Evolutionary conservation across 2,329 filamentous ascomycete genomes (phyloP).

Genomic region (Pseudogymnoascus sp.): DNA sequence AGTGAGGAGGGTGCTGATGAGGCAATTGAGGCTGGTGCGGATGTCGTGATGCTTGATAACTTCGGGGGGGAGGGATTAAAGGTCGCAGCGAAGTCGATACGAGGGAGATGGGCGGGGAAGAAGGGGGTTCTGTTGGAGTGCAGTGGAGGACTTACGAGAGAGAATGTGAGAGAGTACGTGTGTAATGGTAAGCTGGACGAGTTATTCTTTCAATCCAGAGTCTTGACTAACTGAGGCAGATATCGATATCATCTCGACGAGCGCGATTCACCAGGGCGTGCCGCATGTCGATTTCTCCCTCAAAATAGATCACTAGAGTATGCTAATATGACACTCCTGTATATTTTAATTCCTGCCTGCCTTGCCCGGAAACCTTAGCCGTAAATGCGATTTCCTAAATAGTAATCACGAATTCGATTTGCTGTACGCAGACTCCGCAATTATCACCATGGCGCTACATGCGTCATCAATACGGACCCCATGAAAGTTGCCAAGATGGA

Average conservation of each 20-base stretch:
- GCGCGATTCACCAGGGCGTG: slow-evolving; percentile 92
- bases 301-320: slow-evolving; percentile 57
- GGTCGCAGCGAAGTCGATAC: slow-evolving; percentile 64
- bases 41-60: slow-evolving; percentile 97
- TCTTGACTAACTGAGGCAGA: slow-evolving; percentile 40
- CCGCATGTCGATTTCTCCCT: slow-evolving; percentile 92
- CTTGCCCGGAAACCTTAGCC: not conserved
- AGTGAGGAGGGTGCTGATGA: slow-evolving; percentile 81
- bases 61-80: slow-evolving; percentile 75
- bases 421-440: not conserved
- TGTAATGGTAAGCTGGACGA: slow-evolving; percentile 50
- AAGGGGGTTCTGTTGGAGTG: slow-evolving; percentile 78
- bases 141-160: slow-evolving; percentile 77
- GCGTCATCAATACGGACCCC: not conserved
- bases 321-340: not conserved
- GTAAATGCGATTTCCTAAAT: not conserved
- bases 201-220: slow-evolving; percentile 16
- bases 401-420: not conserved
- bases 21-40: slow-evolving; percentile 81
- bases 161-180: slow-evolving; percentile 78
- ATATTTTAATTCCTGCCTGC: not conserved
- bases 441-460: not conserved
- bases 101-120: slow-evolving; percentile 70
- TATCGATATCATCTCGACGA: slow-evolving; percentile 92
- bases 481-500: not conserved